Percentiles rank a stretch among this genome's conserved stretches.
phyloP scores from a whole-genome alignment of 345 rosid species.

The Moricandia arvensis region DNA sequence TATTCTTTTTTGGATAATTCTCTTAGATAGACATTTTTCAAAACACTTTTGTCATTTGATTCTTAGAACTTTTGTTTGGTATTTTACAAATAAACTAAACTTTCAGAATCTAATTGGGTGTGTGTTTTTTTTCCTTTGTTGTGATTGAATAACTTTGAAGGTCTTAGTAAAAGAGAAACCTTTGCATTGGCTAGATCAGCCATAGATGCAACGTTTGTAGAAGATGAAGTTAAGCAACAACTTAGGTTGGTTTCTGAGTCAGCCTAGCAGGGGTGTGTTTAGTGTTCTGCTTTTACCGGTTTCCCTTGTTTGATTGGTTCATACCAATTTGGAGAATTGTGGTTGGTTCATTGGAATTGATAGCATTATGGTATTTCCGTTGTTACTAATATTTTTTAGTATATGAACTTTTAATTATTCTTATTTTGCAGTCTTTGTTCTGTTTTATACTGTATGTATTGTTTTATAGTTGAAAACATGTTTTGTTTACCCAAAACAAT shows the following conservation, averaged over 20 bases:
- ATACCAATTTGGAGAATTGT: background rate
- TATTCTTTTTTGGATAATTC: no score
- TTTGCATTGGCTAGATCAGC: slow-evolving; percentile 64
- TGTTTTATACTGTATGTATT: no score
- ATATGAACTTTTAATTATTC: no score
- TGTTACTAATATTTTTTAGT: background rate
- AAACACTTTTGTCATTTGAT: background rate
- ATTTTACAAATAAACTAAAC: background rate
- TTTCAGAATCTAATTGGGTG: background rate
- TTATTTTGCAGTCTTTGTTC: no score
- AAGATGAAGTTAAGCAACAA: slow-evolving; percentile 57
- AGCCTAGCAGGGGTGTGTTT: slow-evolving; percentile 38
- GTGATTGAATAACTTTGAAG: slow-evolving; percentile 31
- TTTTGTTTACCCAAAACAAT: no score
- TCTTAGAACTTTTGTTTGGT: background rate
- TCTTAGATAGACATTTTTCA: no score
- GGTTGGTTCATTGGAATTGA: background rate
- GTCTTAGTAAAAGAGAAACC: slow-evolving; percentile 61
- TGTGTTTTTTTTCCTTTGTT: background rate
- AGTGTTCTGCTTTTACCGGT: slow-evolving; percentile 1
- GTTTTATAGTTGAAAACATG: no score
- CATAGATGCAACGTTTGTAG: slow-evolving; percentile 66
- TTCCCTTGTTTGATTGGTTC: background rate
- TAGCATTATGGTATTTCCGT: background rate
- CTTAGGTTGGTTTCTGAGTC: slow-evolving; percentile 46